Evolutionary conservation across 768 basidiomycete genomes (phyloP).

Genomic region (Russula sp.): DNA sequence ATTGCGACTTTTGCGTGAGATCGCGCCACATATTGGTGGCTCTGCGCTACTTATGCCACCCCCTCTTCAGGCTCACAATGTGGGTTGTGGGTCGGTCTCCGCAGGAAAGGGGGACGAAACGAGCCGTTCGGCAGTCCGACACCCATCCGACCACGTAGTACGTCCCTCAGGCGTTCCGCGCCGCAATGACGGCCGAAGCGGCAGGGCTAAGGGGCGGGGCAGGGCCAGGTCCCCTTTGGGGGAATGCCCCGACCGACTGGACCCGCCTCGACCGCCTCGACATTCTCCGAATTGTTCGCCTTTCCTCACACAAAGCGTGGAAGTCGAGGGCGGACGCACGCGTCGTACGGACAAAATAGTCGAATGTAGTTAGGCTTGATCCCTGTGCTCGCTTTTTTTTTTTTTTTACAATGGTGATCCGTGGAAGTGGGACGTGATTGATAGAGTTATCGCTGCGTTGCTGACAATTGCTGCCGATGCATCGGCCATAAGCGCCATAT

Average conservation of each 20-base stretch:
- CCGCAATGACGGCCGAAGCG: not conserved
- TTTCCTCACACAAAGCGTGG: not conserved
- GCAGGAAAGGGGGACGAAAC: not conserved
- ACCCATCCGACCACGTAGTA: not conserved
- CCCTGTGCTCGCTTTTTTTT: not conserved
- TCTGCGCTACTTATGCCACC: constrained; percentile 8
- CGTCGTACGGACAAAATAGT: not conserved
- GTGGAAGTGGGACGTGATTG: not conserved
- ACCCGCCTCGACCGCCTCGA: not conserved
- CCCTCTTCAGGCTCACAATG: not conserved
- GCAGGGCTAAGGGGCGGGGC: not conserved
- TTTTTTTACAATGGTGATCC: not conserved
- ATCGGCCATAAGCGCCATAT: constrained; percentile 7
- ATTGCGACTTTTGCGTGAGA: constrained; percentile 3
- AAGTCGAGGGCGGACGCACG: not conserved
- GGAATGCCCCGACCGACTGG: not conserved
- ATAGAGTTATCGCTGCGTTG: not conserved
- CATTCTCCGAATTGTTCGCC: not conserved
- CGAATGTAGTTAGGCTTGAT: not conserved
- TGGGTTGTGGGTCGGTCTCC: not conserved
- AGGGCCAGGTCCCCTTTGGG: not conserved
- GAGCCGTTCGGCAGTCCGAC: not conserved
- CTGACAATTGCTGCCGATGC: constrained; percentile 13
- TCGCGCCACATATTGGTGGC: constrained; percentile 14
- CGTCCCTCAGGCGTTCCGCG: not conserved